Evolutionary conservation across 108 stramenopile genomes (phyloP), one percentile per base, ranked within the genome.

Genomic region (Fistulifera solaris): DNA sequence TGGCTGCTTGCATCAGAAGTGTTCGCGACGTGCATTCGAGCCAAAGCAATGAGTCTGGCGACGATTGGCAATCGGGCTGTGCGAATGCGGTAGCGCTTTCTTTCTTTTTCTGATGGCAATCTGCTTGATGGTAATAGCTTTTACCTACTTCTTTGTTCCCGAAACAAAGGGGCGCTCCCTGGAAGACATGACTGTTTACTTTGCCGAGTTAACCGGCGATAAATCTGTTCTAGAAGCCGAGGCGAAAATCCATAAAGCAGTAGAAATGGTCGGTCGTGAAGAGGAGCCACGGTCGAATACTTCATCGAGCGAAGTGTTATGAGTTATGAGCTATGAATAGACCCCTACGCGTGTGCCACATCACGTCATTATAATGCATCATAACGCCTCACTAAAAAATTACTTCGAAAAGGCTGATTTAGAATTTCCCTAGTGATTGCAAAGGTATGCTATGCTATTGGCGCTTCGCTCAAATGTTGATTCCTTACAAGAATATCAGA

Each of bases 1-100:
- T 94, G 94, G 94, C 67, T 91, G 15, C 71, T 90, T 52, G 78
- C 88, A 1, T 73, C 87, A 16, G 94, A 94, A 65, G 73, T 91
- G 7, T 94, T 94, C 60, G 51, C 75, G 42, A 89, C 72, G 27
- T 68, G 64, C 35, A 85, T 91, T 49, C 83, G 94, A 10, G 87
- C 87, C 22, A 91, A 89, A 65, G 94, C 84, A 12, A 88, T 94
- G 84, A 72, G 78, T 43, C 45, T 94, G 12, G 83, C 89, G 11
- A 84, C 89, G 0, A 76, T 89, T 40, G 62, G 69, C 50, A 94
- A 94, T 63, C 76, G 94, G 31, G 68, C 70, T 14, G 81, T 11
- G 78, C 76, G n/a, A 69, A 74, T 31, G 75, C 70, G 25, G 80
- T 81, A 64, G 73, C 39, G 78, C 72, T 23, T 89, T 83, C 61